These are phyloP conservation scores for Scutellaria galericulata DNA, from an alignment of 257 asterid genomes.

Conservation along the genomic window DNA sequence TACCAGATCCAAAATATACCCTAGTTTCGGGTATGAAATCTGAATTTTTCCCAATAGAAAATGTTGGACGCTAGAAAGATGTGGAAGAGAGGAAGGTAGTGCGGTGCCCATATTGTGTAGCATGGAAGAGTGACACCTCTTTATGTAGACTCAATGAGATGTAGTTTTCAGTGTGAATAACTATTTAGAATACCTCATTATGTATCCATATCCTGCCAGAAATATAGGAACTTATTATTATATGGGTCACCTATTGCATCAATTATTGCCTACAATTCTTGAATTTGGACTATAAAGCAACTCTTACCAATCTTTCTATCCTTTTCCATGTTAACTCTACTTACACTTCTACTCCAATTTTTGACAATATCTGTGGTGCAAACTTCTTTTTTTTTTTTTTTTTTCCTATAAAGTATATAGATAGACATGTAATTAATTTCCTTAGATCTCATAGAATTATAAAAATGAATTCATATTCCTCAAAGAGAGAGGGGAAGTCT, in stretches of 20 bases:
- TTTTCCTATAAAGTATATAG: background rate
- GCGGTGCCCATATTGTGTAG: slow-evolving; percentile 37
- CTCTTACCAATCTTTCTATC: slow-evolving; percentile 21
- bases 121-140: slow-evolving; percentile 26
- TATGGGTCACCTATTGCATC: slow-evolving; percentile 18
- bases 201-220: slow-evolving; percentile 12
- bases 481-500: too few species aligned
- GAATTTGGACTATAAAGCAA: slow-evolving; percentile 35
- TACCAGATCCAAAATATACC: too few species aligned
- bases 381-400: background rate
- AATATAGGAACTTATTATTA: slow-evolving; percentile 21
- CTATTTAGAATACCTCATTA: slow-evolving; percentile 13
- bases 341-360: background rate
- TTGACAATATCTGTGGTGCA: slow-evolving; percentile 14
- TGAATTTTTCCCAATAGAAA: too few species aligned
- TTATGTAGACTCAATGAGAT: slow-evolving; percentile 8
- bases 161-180: slow-evolving; percentile 34
- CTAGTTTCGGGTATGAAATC: too few species aligned
- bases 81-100: background rate
- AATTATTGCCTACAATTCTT: slow-evolving; percentile 40
- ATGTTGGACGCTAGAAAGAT: background rate
- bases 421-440: too few species aligned
- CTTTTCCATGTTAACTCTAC: background rate
- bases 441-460: too few species aligned
- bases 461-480: too few species aligned